A percentile compares a stretch with the other conserved stretches of the same genome.
Evolutionary conservation across 2,329 filamentous ascomycete genomes (phyloP).

Genomic region (Lasiodiplodia sp.): DNA sequence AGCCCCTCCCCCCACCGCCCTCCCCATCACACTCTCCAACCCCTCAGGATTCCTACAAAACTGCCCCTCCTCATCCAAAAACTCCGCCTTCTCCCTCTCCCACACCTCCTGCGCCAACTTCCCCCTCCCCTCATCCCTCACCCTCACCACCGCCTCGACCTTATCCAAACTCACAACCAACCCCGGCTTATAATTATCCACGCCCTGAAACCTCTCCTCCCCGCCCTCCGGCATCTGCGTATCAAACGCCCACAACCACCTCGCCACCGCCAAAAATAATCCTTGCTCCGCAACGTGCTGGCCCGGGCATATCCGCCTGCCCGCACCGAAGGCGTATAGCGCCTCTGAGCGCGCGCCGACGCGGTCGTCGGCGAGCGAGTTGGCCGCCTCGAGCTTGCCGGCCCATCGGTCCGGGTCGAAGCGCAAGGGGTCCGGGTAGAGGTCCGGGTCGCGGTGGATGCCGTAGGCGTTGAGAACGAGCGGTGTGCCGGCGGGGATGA

Average conservation of each 20-base stretch:
- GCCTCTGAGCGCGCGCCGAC: constrained; percentile 36
- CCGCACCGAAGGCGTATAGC: constrained; percentile 46
- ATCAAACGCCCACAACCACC: constrained; percentile 30
- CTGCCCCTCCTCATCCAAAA: constrained; percentile 33
- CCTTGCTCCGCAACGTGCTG: constrained; percentile 29
- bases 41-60: constrained; percentile 36
- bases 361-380: constrained; percentile 33
- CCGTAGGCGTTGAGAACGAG: constrained; percentile 49
- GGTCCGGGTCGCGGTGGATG: constrained; percentile 38
- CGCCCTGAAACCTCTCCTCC: not conserved
- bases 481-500: constrained; percentile 50
- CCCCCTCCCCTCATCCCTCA: constrained; percentile 31
- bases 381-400: constrained; percentile 35
- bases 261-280: constrained; percentile 22
- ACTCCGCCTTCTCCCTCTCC: constrained; percentile 31
- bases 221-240: not conserved
- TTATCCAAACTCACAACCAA: constrained; percentile 33
- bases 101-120: constrained; percentile 32
- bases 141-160: constrained; percentile 34
- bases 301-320: constrained; percentile 4
- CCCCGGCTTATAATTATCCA: constrained; percentile 23
- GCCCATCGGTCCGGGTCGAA: constrained; percentile 33
- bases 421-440: constrained; percentile 17
- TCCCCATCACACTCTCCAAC: constrained; percentile 19
- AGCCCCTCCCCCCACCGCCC: not conserved